phyloP scores from a whole-genome alignment of 208 protist genomes.

The Leishmania guyanensis region DNA sequence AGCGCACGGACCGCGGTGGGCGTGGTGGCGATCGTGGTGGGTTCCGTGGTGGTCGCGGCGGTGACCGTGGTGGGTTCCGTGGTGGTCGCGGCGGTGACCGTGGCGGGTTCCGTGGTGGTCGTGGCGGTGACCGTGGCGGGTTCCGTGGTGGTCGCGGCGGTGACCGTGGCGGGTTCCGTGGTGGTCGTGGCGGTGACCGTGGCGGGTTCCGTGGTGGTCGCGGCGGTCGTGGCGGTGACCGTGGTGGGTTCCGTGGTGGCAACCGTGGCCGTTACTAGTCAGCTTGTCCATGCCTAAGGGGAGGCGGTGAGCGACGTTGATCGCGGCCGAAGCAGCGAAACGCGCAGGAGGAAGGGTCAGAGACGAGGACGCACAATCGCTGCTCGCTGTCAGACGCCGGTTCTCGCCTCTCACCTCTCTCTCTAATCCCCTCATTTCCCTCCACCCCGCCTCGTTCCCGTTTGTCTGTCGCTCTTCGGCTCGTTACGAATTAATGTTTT shows the following conservation, averaged over 20 bases:
- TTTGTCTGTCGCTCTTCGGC: background rate
- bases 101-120: conserved; percentile 56
- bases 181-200: background rate
- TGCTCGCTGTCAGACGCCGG: background rate
- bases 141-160: conserved; percentile 54
- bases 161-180: conserved; percentile 11
- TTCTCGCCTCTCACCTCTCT: no score
- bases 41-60: conserved; percentile 52
- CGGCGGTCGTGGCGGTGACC: conserved; percentile 44
- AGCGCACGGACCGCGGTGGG: conserved; percentile 63
- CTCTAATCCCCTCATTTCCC: background rate
- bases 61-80: conserved; percentile 57
- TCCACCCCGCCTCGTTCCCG: background rate
- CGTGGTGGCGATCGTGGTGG: conserved; percentile 46
- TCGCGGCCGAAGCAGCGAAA: background rate
- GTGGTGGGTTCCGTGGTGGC: background rate
- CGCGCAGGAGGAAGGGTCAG: background rate
- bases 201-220: conserved; percentile 51
- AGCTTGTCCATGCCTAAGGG: background rate
- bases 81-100: conserved; percentile 70
- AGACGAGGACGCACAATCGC: background rate
- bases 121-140: conserved; percentile 60
- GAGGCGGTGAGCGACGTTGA: background rate
- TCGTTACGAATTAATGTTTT: background rate
- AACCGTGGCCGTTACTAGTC: conserved; percentile 26